phyloP scores from a whole-genome alignment of 2,329 filamentous ascomycete genomes.

The Exophiala aquamarina region DNA sequence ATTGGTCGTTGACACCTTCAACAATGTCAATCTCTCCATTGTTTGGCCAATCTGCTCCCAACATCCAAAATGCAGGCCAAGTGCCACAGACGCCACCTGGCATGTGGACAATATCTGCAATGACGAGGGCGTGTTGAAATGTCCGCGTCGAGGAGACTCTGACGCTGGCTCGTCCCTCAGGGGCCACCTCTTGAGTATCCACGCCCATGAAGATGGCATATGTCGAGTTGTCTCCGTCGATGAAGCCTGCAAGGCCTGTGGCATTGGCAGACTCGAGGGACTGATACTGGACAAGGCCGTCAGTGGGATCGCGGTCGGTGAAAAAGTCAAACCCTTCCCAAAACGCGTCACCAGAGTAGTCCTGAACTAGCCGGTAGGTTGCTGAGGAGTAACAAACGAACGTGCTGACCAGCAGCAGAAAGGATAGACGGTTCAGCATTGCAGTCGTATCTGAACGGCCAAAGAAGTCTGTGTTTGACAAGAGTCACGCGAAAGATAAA shows the following conservation, averaged over 20 bases:
- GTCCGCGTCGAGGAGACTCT: slow-evolving; percentile 46
- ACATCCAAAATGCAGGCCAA: slow-evolving; percentile 52
- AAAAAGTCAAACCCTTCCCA: slow-evolving; percentile 53
- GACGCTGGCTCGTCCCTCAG: slow-evolving; percentile 43
- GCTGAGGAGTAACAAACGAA: slow-evolving; percentile 21
- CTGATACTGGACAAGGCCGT: slow-evolving; percentile 53
- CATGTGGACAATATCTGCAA: slow-evolving; percentile 51
- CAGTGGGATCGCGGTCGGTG: slow-evolving; percentile 47
- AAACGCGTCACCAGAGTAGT: slow-evolving; percentile 48
- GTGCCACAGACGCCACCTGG: slow-evolving; percentile 49
- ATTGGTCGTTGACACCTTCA: slow-evolving; percentile 50
- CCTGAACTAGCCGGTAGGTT: slow-evolving; percentile 41
- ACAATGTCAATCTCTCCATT: slow-evolving; percentile 55
- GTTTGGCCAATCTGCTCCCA: slow-evolving; percentile 39
- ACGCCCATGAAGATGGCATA: slow-evolving; percentile 45
- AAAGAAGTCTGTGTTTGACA: neutral
- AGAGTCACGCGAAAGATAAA: no score
- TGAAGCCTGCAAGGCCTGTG: slow-evolving; percentile 33
- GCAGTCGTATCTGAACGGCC: neutral
- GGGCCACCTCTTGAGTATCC: slow-evolving; percentile 36
- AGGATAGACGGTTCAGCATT: neutral
- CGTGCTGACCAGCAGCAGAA: slow-evolving; percentile 24
- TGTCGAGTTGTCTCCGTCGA: slow-evolving; percentile 34
- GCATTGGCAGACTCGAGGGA: slow-evolving; percentile 40
- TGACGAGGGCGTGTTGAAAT: slow-evolving; percentile 47